Evolutionary conservation across 495 filamentous ascomycete genomes (phyloP), one percentile per base, ranked within the genome.

Genomic region (Daldinia vernicosa): DNA sequence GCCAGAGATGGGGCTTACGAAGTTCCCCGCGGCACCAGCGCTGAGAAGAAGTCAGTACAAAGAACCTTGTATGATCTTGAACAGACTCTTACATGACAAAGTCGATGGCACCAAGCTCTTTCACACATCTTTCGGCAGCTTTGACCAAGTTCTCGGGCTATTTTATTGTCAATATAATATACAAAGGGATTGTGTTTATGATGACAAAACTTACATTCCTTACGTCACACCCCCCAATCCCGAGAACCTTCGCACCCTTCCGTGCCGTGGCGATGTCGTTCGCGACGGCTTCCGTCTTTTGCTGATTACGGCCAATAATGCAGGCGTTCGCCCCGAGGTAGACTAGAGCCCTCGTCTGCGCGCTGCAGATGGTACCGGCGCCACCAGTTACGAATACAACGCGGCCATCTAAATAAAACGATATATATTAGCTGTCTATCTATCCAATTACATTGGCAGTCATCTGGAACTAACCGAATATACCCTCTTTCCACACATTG

Each of bases 361-460:
- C 93, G 71, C 91, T 94, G 80, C 95, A 96, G 71, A 99, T 99
- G 14, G 93, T 91, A 39, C 95, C 95, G 1, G 93, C 93, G 58
- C 95, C 95, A 43, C 95, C 95, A 28, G 95, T 99, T 75, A 96
- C 96, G 83, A 98, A 95, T 70, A 98, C 86, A 19, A 98, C 94
- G 77, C 95, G 95, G 76, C 92, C 90, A 63, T 88, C 92, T 94
- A 75, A 6, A 11, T 94, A 75, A 6, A 11, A 47, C 22, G 54
- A 33, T 37, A 43, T 4, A 1, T 14, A 43, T 75, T 54, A 74
- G 75, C 52, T 24, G 60, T 6, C 3, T 8, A n/a, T 6, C 3
- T 8, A n/a, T 28, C 9, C 11, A 24, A 47, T 9, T 56, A 35
- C n/a, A 35, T 12, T 35, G 33, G 33, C 12, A 24, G n/a, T 56